Evolutionary conservation across 176 grass and related monocot species (phyloP), one percentile per base, ranked within the genome.

Genomic region (Puya raimondii): DNA sequence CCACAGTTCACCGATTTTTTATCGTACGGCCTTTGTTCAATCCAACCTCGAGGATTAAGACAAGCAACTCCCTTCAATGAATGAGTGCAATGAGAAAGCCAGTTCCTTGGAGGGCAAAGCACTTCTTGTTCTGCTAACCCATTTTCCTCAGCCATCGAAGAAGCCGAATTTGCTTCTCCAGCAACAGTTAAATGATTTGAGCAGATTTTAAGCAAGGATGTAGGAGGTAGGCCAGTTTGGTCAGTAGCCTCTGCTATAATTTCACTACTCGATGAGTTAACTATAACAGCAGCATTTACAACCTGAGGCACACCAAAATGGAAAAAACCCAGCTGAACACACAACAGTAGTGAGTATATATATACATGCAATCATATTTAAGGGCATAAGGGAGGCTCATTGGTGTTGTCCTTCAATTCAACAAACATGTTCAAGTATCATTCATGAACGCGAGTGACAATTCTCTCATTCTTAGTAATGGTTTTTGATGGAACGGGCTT

Each of bases 31-130:
- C 18, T 77, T 78, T 80, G 76, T 65, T 78, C 47, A 48, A 66
- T 65, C 93, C 93, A 97, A 56, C 79, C 83, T 80, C 87, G 92
- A 48, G 89, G 84, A 73, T 92, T 86, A 72, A 90, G 72, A 79
- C 89, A 97, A 67, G 82, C 81, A 71, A 92, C 78, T 4, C 76
- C 79, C 66, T 48, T 63, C 47, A 63, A 80, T 77, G 78, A 57
- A 2, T 58, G 23, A 11, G 66, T 81, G 72, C 33, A 67, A 73
- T 57, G 54, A 50, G 47, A 68, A 91, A 51, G 48, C 51, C 0
- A 13, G 14, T 67, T 53, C 1, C 51, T 74, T 80, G 48, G 10
- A 14, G 33, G 11, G 53, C 25, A 47, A 9, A 3, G 20, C 42
- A 48, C 27, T 77, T 49, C 10, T 23, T 11, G 11, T 4, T 48